Percentiles rank a stretch among this genome's conserved stretches.
These are phyloP conservation scores for Scytalidium lignicola DNA, from an alignment of 2,329 filamentous ascomycete genomes.

Conservation along the genomic window DNA sequence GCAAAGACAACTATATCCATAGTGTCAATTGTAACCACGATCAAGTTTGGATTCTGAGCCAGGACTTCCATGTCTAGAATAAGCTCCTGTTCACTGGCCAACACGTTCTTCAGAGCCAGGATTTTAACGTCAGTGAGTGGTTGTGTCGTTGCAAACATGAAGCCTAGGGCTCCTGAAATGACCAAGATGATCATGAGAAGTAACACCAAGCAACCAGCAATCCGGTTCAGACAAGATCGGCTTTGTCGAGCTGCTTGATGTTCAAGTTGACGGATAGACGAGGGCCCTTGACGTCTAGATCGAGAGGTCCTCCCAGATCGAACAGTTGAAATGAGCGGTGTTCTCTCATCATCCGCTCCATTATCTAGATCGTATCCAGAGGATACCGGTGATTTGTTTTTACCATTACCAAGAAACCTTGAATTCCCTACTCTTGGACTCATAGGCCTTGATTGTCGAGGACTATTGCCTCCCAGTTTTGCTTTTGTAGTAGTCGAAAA, in stretches of 20 bases:
- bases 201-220: slow-evolving; percentile 84
- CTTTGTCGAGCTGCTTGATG: slow-evolving; percentile 61
- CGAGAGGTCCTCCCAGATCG: slow-evolving; percentile 57
- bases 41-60: slow-evolving; percentile 88
- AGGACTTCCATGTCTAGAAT: slow-evolving; percentile 88
- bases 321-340: slow-evolving; percentile 65
- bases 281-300: slow-evolving; percentile 47
- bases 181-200: slow-evolving; percentile 75
- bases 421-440: slow-evolving; percentile 58
- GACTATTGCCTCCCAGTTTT: slow-evolving; percentile 54
- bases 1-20: slow-evolving; percentile 92
- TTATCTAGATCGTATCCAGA: slow-evolving; percentile 76
- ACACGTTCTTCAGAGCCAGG: slow-evolving; percentile 77
- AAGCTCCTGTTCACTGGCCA: slow-evolving; percentile 89
- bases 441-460: slow-evolving; percentile 61
- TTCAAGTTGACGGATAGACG: slow-evolving; percentile 65
- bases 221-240: slow-evolving; percentile 62
- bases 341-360: slow-evolving; percentile 80
- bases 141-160: slow-evolving; percentile 88
- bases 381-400: slow-evolving; percentile 58
- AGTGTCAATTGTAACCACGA: slow-evolving; percentile 78
- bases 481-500: slow-evolving; percentile 57
- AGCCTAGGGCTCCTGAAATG: slow-evolving; percentile 78
- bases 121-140: slow-evolving; percentile 76
- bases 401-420: slow-evolving; percentile 37